Evolutionary conservation across 169 alveolate species (phyloP).

Genomic region (Eimeria sp.): DNA sequence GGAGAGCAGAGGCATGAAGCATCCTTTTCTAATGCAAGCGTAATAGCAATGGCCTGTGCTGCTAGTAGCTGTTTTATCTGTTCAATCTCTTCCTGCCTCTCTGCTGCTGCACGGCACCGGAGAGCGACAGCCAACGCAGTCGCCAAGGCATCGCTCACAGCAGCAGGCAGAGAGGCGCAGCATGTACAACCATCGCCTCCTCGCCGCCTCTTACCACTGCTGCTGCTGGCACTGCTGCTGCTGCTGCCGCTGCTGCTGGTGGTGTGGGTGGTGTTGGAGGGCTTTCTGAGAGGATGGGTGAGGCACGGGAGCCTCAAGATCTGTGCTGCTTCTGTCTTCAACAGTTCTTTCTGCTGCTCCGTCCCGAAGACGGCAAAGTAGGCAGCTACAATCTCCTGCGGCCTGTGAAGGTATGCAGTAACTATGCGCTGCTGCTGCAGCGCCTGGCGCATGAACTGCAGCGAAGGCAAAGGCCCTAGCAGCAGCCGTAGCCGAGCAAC

Average conservation of each 20-base stretch:
- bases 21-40: background rate
- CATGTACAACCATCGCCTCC: constrained; percentile 8
- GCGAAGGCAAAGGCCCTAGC: constrained; percentile 51
- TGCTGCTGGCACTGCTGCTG: background rate
- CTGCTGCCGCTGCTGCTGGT: constrained; percentile 24
- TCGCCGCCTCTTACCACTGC: constrained; percentile 8
- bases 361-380: background rate
- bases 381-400: constrained; percentile 51
- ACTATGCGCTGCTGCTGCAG: constrained; percentile 39
- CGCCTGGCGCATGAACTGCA: constrained; percentile 62
- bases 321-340: too few relatives aligned
- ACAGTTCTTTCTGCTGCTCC: background rate
- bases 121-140: constrained; percentile 42
- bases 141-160: constrained; percentile 57
- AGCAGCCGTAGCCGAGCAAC: constrained; percentile 20
- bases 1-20: background rate
- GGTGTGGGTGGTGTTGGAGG: too few relatives aligned
- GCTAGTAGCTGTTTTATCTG: background rate
- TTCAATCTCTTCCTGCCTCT: too few relatives aligned
- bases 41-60: background rate
- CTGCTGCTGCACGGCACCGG: too few relatives aligned
- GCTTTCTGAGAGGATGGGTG: too few relatives aligned
- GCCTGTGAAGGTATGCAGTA: constrained; percentile 22
- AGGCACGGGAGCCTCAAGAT: too few relatives aligned
- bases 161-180: constrained; percentile 41